Conservation (phyloP, 208 protist species). For the Tetramitus jugosus region DNA sequence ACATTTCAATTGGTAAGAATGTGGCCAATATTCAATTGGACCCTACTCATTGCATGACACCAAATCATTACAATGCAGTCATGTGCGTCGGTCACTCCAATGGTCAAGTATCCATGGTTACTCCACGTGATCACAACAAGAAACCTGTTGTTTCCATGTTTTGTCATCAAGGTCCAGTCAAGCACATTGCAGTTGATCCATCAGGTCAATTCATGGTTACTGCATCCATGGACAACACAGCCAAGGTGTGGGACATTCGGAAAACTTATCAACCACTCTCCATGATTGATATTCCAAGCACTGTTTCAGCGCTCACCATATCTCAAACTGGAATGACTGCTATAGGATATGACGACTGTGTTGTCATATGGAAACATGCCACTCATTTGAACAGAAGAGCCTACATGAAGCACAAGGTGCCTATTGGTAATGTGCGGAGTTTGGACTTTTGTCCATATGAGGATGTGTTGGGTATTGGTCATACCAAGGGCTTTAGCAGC, state of each 20-base stretch:
- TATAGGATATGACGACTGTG: background rate
- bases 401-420: background rate
- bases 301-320: background rate
- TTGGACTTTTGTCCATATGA: constrained; percentile 23
- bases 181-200: constrained; percentile 28
- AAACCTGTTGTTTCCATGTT: constrained; percentile 63
- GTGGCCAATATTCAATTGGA: constrained; percentile 17
- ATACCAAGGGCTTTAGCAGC: constrained; percentile 1
- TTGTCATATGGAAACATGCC: background rate
- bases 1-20: constrained; percentile 22
- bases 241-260: constrained; percentile 74
- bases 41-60: background rate
- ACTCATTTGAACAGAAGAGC: background rate
- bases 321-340: constrained; percentile 21
- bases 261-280: constrained; percentile 33
- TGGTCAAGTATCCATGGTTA: constrained; percentile 62
- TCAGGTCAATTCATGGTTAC: constrained; percentile 57
- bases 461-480: constrained; percentile 16
- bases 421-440: background rate
- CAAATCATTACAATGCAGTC: constrained; percentile 66
- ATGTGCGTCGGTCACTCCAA: constrained; percentile 50
- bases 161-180: constrained; percentile 44
- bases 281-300: background rate
- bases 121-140: constrained; percentile 47
- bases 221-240: constrained; percentile 48